phyloP scores from a whole-genome alignment of 2,329 filamentous ascomycete genomes.

The Pezicula radicicola region DNA sequence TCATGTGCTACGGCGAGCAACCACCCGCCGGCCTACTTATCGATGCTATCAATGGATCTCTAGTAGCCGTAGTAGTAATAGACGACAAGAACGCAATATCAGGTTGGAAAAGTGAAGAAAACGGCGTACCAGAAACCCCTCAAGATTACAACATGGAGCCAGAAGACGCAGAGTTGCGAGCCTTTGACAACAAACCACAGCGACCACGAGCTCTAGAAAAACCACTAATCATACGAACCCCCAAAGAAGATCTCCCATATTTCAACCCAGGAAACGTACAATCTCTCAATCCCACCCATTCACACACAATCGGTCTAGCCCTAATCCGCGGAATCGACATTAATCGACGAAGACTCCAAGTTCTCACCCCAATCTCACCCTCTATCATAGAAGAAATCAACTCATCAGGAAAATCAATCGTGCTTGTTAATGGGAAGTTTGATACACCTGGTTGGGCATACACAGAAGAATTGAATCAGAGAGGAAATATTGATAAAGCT shows the following conservation, averaged over 20 bases:
- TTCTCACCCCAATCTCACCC: constrained; percentile 58
- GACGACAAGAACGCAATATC: constrained; percentile 51
- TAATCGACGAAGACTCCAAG: constrained; percentile 49
- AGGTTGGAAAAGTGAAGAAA: constrained; percentile 17
- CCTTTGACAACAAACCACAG: constrained; percentile 5
- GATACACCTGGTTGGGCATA: constrained; percentile 70
- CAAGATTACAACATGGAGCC: background rate
- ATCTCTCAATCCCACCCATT: constrained; percentile 57
- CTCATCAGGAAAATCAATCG: constrained; percentile 44
- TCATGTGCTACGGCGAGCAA: constrained; percentile 67
- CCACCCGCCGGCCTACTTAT: constrained; percentile 54
- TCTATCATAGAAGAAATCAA: constrained; percentile 37
- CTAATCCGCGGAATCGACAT: constrained; percentile 69
- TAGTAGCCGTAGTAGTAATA: constrained; percentile 63
- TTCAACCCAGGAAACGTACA: constrained; percentile 52
- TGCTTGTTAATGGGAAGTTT: constrained; percentile 66
- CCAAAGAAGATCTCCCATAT: constrained; percentile 57
- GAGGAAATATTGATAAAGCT: constrained; percentile 11
- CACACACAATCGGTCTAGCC: constrained; percentile 59
- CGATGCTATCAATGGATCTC: constrained; percentile 66
- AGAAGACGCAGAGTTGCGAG: constrained; percentile 9
- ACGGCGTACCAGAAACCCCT: background rate
- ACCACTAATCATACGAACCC: constrained; percentile 32
- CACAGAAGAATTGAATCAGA: constrained; percentile 55
- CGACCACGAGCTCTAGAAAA: constrained; percentile 4